Evolutionary conservation across 225 moss, liverwort and hornwort genomes (phyloP), one percentile per base, ranked within the genome.

Genomic region (Sphagnum contortum): DNA sequence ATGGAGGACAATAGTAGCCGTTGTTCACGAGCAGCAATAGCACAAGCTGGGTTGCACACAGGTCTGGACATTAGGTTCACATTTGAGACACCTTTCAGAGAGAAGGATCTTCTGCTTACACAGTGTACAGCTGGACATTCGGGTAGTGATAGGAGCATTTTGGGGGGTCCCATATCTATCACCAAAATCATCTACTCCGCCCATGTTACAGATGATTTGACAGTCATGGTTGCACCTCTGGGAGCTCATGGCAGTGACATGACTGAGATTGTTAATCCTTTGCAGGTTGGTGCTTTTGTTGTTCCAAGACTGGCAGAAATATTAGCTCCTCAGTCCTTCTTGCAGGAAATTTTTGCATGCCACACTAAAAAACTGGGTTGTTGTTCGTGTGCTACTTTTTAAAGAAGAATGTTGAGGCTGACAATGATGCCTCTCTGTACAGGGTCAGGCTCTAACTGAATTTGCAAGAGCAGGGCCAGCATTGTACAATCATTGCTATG

Each of bases 21-120:
- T 49, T 73, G 79, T 12, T 85, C 95, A 4, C 90, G 90, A 54
- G 79, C 73, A 44, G 80, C 92, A 44, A 73, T 96, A 65, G 90
- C 87, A 73, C 82, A 91, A 71, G 90, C 88, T 8, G 88, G 81
- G 6, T 73, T 96, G 59, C 74, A 81, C 63, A 96, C 92, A 59
- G 95, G 92, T 62, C 63, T 92, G 75, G 81, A 96, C 76, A 85
- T 88, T 57, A 78, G 80, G 50, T 96, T 92, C 67, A 92, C 86
- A 5, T 96, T 96, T 65, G 85, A 92, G 68, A 90, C 92, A 44
- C 64, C 75, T 0, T 79, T 78, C 78, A 83, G 92, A 72, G 92
- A 87, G 46, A 85, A 75, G 64, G 95, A 92, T 74, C 60, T 85
- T 74, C 85, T 96, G 69, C 81, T 79, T 57, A 92, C 95, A 6